phyloP scores from a whole-genome alignment of 371 early-diverging fungal species.

The Mortierella sp. region DNA sequence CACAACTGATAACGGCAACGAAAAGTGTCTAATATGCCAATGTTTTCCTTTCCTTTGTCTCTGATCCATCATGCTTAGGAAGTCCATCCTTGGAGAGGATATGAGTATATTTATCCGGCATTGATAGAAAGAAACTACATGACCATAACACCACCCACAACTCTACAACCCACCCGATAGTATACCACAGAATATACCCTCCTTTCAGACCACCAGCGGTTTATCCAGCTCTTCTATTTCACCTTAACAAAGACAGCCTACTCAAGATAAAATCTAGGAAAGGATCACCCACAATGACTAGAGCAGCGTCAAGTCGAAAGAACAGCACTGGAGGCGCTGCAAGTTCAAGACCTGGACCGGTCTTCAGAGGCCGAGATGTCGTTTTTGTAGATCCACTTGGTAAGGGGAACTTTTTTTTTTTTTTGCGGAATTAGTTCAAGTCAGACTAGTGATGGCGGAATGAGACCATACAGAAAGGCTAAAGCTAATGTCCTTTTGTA shows the following conservation, averaged over 20 bases:
- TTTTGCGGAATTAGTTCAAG: not conserved
- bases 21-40: not conserved
- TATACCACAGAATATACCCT: not conserved
- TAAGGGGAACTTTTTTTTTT: constrained; percentile 11
- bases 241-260: not conserved
- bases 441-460: constrained; percentile 10
- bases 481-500: not conserved
- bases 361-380: constrained; percentile 65
- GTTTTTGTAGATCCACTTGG: constrained; percentile 70
- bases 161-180: not conserved
- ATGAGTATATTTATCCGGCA: constrained; percentile 2
- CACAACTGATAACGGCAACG: not conserved
- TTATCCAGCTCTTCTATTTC: not conserved
- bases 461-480: not conserved
- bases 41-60: not conserved
- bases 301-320: constrained; percentile 50
- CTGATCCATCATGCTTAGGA: constrained; percentile 4
- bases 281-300: constrained; percentile 45
- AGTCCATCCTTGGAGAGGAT: not conserved
- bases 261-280: not conserved
- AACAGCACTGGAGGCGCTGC: constrained; percentile 28
- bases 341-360: constrained; percentile 36
- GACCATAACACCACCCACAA: not conserved
- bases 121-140: constrained; percentile 1
- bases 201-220: constrained; percentile 3